Percentiles rank a stretch among this genome's conserved stretches.
These are phyloP conservation scores for Quercus tomentella DNA, from an alignment of 331 rosid genomes.

Conservation along the genomic window DNA sequence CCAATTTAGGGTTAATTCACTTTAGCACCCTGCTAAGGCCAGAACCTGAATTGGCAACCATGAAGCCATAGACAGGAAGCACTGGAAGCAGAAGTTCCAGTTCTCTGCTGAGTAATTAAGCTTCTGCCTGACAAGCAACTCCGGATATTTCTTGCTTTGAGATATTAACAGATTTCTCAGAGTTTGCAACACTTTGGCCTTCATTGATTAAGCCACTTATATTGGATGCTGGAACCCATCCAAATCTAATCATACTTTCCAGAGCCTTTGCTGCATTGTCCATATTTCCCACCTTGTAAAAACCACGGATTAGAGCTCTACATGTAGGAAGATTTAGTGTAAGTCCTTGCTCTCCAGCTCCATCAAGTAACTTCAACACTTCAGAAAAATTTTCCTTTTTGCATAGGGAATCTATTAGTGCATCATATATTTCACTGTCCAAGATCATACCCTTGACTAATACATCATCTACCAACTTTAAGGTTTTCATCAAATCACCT, in stretches of 20 bases:
- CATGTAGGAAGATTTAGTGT: constrained; percentile 22
- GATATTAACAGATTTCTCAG: background rate
- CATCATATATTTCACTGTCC: constrained; percentile 14
- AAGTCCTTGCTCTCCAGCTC: constrained; percentile 23
- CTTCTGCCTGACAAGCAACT: background rate
- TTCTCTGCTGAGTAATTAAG: background rate
- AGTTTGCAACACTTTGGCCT: background rate
- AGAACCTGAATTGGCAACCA: background rate
- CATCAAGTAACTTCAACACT: constrained; percentile 29
- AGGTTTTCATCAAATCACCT: constrained; percentile 25
- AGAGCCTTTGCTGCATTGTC: constrained; percentile 27
- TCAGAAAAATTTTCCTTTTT: constrained; percentile 9
- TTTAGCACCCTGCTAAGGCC: background rate
- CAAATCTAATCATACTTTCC: constrained; percentile 24
- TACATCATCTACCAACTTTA: constrained; percentile 33
- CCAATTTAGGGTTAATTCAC: background rate
- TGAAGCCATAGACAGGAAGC: background rate
- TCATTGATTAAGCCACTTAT: constrained; percentile 23
- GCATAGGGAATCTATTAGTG: constrained; percentile 22
- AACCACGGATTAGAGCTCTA: constrained; percentile 18
- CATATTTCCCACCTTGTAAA: constrained; percentile 6
- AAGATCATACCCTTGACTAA: constrained; percentile 22
- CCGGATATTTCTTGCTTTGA: background rate
- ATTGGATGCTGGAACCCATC: constrained; percentile 25
- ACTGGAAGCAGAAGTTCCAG: background rate